phyloP scores from a whole-genome alignment of 257 asterid genomes.

The Hygrophila difformis region DNA sequence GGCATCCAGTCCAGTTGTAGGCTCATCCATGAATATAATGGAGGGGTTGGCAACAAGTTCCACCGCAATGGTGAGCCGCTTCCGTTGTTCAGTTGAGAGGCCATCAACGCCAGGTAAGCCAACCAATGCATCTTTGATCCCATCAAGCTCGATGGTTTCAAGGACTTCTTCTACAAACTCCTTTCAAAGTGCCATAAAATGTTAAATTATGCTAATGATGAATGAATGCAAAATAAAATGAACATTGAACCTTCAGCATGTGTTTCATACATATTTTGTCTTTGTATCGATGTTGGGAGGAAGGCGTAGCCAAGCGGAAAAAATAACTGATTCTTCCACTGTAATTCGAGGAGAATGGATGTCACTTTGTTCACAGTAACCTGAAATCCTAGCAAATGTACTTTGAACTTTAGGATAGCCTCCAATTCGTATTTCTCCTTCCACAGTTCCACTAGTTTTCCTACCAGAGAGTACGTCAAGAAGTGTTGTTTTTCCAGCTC shows the following conservation, averaged over 20 bases:
- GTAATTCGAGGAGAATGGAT: constrained; percentile 50
- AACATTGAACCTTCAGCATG: constrained; percentile 7
- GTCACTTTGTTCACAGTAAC: constrained; percentile 51
- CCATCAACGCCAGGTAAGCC: constrained; percentile 43
- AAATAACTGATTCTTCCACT: constrained; percentile 42
- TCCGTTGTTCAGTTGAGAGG: constrained; percentile 41
- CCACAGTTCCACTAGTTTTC: constrained; percentile 38
- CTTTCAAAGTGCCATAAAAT: too few species aligned
- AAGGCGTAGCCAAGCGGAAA: constrained; percentile 54
- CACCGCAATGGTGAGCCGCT: constrained; percentile 45
- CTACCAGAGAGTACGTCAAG: constrained; percentile 54
- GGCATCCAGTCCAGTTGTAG: constrained; percentile 43
- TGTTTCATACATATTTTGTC: constrained; percentile 30
- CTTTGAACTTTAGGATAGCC: constrained; percentile 50
- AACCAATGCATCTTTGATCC: constrained; percentile 35
- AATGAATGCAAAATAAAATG: background rate
- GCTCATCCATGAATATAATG: constrained; percentile 45
- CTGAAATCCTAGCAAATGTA: constrained; percentile 45
- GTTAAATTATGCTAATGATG: too few species aligned
- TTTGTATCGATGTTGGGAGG: constrained; percentile 27
- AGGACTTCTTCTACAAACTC: constrained; percentile 42
- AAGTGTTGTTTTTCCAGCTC: constrained; percentile 59
- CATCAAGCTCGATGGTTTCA: constrained; percentile 45
- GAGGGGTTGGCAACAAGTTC: constrained; percentile 49
- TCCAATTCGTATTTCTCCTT: constrained; percentile 44